Evolutionary conservation across 768 basidiomycete species (phyloP), one percentile per base, ranked within the genome.

Genomic region (Macrolepiota fuliginosa): DNA sequence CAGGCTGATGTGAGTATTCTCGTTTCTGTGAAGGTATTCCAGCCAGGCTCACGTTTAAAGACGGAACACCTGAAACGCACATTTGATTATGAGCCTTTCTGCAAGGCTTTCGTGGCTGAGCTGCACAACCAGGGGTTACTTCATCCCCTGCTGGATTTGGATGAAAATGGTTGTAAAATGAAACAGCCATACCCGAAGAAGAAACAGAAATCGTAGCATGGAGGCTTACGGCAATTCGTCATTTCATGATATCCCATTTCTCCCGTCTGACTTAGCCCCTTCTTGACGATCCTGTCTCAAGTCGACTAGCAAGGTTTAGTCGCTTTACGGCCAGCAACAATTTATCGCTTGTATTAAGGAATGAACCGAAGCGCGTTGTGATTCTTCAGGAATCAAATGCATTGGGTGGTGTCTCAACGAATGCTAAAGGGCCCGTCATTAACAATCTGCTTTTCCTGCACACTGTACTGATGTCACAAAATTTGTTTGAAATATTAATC

Each of bases 61-160:
- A 79, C 78, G 10, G 86, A 88, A 24, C 78, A 85, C 63, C 66
- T 83, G 47, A 84, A 82, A 55, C 73, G 87, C 13, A 86, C 85
- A 10, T 83, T 81, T 64, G 85, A 88, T 70, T 88, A 87, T 64
- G 84, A 86, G 66, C 84, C 84, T 0, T 87, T 88, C 70, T 71
- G 86, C 32, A 71, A 70, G n/a, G 76, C 73, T 37, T 86, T 81
- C 62, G 63, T 83, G 7, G 71, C 65, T 13, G 67, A 70, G 1
- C 62, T 85, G 64, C 77, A 84, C 42, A 61, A 71, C 1, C 82
- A 83, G 62, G 84, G 82, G 0, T 62, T 83, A 19, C 69, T 87
- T 29, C 75, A 80, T 40, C 65, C 76, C 1, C 66, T 81, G 19
- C 73, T 86, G 2, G 76, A 76, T 56, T 66, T 73, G 9, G 76